Evolutionary conservation across 2,329 filamentous ascomycete species (phyloP), one percentile per base, ranked within the genome.

Genomic region (Microdochium bolleyi): DNA sequence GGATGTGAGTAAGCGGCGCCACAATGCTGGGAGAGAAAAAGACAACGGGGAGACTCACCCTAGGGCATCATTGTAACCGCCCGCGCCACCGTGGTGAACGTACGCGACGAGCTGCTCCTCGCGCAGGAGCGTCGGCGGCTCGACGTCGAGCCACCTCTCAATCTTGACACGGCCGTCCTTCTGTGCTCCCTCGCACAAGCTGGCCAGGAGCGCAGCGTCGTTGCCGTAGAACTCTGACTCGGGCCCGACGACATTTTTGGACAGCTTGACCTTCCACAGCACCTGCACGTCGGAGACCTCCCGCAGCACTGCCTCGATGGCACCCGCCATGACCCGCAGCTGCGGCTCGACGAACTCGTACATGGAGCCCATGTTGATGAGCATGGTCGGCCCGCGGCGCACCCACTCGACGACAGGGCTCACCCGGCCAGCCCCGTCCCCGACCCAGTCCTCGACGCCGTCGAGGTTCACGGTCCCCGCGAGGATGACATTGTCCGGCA

Each of bases 1-100:
- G 11, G 34, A 38, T 14, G n/a, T 34, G 8, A 34, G n/a, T 72
- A 55, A 55, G n/a, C n/a, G n/a, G n/a, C n/a, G 24, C 22, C 4
- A 19, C 5, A 32, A 16, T 16, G 16, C 4, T 8, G 34, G n/a
- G 4, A 5, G 34, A 38, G n/a, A 11, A 46, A 46, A 24, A 21
- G 22, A 21, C 16, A 2, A 7, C 41, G 13, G 5, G 19, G 19
- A 24, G 5, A 46, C 41, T 46, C 21, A 46, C 41, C 41, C 41
- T 11, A 46, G 21, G n/a, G 41, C 41, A 22, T 46, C 41, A 13
- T 46, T 21, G 19, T 19, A 22, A 4, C 13, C 41, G 3, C 41
- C 41, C 21, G 41, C 41, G 3, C 41, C 41, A 19, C 41, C 41
- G 19, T 46, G 41, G 22, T 46, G n/a, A 3, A 46, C 41, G 19